Conservation (phyloP, 2,329 filamentous ascomycete genomes). For the Pestalotiopsis sp. region DNA sequence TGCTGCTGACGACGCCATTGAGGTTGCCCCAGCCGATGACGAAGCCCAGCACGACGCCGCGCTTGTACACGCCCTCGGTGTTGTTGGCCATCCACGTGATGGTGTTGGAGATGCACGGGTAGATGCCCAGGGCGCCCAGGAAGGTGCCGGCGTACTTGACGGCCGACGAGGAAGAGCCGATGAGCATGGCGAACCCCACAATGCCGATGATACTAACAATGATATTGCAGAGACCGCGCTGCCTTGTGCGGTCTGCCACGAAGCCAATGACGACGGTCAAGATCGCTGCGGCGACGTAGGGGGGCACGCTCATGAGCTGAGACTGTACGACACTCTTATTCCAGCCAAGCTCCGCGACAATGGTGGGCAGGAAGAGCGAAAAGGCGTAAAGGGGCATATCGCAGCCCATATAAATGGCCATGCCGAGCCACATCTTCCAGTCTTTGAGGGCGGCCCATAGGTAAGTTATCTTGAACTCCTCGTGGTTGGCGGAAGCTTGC, state of each 20-base stretch:
- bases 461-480: slow-evolving; percentile 74
- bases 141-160: slow-evolving; percentile 86
- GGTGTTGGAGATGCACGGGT: slow-evolving; percentile 84
- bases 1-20: slow-evolving; percentile 81
- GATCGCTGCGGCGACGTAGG: slow-evolving; percentile 72
- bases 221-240: slow-evolving; percentile 83
- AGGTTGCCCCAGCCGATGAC: slow-evolving; percentile 94
- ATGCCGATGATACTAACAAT: slow-evolving; percentile 70
- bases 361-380: slow-evolving; percentile 78
- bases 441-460: slow-evolving; percentile 74
- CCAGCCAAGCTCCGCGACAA: slow-evolving; percentile 61
- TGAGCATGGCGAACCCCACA: slow-evolving; percentile 77
- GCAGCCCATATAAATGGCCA: slow-evolving; percentile 77
- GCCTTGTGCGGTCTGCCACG: slow-evolving; percentile 72
- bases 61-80: slow-evolving; percentile 86
- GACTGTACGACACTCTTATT: slow-evolving; percentile 54
- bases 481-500: slow-evolving; percentile 74
- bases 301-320: slow-evolving; percentile 75
- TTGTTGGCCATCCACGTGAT: slow-evolving; percentile 91
- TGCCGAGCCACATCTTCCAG: slow-evolving; percentile 81
- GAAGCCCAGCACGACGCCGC: slow-evolving; percentile 83
- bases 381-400: slow-evolving; percentile 76
- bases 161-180: slow-evolving; percentile 62
- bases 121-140: slow-evolving; percentile 84
- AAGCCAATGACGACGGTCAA: slow-evolving; percentile 73